Evolutionary conservation across 2,329 filamentous ascomycete genomes (phyloP), one percentile per base, ranked within the genome.

Genomic region (Ambrosiella beaveri): DNA sequence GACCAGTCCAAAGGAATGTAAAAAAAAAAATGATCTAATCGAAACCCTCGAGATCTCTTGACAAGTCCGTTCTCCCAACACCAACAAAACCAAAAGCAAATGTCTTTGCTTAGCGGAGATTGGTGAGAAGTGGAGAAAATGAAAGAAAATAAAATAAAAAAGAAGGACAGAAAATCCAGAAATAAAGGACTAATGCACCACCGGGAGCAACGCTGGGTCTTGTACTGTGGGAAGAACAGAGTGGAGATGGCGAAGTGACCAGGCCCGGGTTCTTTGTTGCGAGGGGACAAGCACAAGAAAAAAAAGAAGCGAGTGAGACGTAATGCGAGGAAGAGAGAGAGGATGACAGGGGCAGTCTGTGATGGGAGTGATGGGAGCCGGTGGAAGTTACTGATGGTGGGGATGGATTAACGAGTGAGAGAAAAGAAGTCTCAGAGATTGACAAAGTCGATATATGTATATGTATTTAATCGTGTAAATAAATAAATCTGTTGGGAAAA

Each of bases 31-130:
- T 11, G 35, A 57, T n/a, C 51, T 4, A 19, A 53, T 15, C 36
- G n/a, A 45, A 58, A 39, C 47, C 47, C 15, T 50, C 17, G 27
- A n/a, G 47, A 51, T 7, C 11, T 51, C 27, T 36, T 35, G 9
- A 27, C 2, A 8, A 51, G 27, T 5, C 3, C 27, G 47, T 51
- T 51, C 17, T 51, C 47, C 47, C 35, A 36, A 56, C 1, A 44
- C 35, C 38, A 56, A 56, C 40, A 27, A 13, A 56, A 56, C 39
- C 37, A 56, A 56, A n/a, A 49, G 17, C 35, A n/a, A 9, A 56
- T 45, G n/a, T 49, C 37, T 40, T 38, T 49, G 45, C 45, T 40
- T 41, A 19, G 55, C 35, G 15, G 40, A 44, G 36, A n/a, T 50
- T 13, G 45, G 47, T 41, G 50, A 39, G 41, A 57, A 47, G 50